Conservation (phyloP, 2,329 filamentous ascomycete genomes). For the Sarocladium kiliense region DNA sequence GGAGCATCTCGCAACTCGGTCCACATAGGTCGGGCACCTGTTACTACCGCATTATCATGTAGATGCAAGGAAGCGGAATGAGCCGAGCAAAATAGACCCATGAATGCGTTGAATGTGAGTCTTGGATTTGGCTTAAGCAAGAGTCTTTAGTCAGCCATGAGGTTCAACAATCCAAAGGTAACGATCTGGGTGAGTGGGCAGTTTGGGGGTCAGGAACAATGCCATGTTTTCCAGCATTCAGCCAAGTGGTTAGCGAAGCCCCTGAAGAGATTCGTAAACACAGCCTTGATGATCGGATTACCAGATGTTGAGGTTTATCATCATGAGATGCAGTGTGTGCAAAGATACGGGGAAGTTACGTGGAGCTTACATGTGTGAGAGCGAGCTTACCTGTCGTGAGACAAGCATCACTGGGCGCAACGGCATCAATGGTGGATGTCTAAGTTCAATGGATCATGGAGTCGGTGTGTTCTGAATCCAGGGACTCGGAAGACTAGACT, state of each 20-base stretch:
- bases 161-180: too few relatives aligned
- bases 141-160: too few relatives aligned
- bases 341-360: not conserved
- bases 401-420: not conserved
- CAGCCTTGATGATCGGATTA: conserved; percentile 26
- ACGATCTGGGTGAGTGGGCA: too few relatives aligned
- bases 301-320: conserved; percentile 36
- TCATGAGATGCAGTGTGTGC: conserved; percentile 17
- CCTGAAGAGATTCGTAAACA: not conserved
- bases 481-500: not conserved
- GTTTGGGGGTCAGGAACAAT: not conserved
- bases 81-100: too few relatives aligned
- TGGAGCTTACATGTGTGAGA: not conserved
- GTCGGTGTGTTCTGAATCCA: not conserved
- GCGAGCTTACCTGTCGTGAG: conserved; percentile 10
- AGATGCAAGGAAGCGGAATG: too few relatives aligned
- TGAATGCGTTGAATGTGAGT: too few relatives aligned
- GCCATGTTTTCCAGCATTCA: conserved; percentile 20
- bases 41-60: too few relatives aligned
- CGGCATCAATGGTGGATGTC: not conserved
- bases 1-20: too few relatives aligned
- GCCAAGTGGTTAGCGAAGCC: conserved; percentile 21
- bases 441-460: too few relatives aligned
- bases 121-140: too few relatives aligned
- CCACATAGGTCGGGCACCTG: too few relatives aligned